A percentile compares a stretch with the other conserved stretches of the same genome.
These are phyloP conservation scores for Umbelopsis vinacea DNA, from an alignment of 192 early-diverging fungal genomes.

Conservation along the genomic window DNA sequence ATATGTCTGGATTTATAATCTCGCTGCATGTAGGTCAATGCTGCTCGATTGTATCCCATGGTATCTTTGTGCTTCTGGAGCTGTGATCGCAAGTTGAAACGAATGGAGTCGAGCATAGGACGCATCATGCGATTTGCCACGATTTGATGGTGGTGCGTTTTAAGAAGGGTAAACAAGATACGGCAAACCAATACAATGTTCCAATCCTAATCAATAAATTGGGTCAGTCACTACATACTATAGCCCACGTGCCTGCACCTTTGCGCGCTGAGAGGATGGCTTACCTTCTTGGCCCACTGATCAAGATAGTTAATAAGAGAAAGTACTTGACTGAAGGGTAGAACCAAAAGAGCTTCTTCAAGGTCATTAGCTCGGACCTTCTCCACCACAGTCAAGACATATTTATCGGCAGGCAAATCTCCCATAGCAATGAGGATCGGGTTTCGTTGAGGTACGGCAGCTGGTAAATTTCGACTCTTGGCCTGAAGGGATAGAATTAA, in stretches of 20 bases:
- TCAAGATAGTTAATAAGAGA: constrained; percentile 79
- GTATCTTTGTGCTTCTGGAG: constrained; percentile 78
- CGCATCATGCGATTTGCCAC: constrained; percentile 81
- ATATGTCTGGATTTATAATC: constrained; percentile 79
- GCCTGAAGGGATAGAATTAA: constrained; percentile 29
- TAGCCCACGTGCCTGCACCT: too few species aligned
- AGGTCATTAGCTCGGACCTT: constrained; percentile 83
- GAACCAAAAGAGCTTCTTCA: constrained; percentile 87
- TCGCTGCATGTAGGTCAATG: constrained; percentile 71
- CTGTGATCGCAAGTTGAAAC: constrained; percentile 60
- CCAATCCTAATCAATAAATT: constrained; percentile 55
- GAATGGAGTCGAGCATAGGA: constrained; percentile 73
- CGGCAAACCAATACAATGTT: constrained; percentile 81
- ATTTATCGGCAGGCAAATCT: constrained; percentile 70
- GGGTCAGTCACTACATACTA: too few species aligned
- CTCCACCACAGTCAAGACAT: constrained; percentile 79
- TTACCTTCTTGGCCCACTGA: constrained; percentile 81
- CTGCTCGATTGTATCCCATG: constrained; percentile 91
- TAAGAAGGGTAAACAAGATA: constrained; percentile 84
- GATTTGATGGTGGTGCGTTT: constrained; percentile 90
- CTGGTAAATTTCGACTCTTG: constrained; percentile 43
- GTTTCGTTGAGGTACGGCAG: constrained; percentile 54
- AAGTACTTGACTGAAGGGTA: constrained; percentile 83
- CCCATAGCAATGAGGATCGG: constrained; percentile 70
- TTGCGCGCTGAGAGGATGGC: neutral